Percentiles rank a stretch among this genome's conserved stretches.
These are phyloP conservation scores for Elsinoe fawcettii DNA, from an alignment of 2,329 filamentous ascomycete species.

Conservation along the genomic window DNA sequence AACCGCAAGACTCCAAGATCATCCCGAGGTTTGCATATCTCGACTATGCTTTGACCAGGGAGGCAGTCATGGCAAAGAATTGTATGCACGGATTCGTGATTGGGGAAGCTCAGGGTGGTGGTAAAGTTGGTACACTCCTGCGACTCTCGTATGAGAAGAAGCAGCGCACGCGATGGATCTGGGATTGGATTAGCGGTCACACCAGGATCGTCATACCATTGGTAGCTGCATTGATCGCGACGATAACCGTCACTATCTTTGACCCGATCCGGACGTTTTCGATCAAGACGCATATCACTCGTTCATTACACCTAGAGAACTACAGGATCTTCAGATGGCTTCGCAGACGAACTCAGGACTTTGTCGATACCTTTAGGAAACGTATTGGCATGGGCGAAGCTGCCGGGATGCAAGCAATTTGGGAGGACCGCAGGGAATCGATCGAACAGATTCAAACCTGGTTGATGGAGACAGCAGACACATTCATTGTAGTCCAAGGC, in stretches of 20 bases:
- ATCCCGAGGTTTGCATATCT: conserved; percentile 71
- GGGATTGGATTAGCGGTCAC: conserved; percentile 80
- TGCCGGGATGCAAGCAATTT: conserved; percentile 69
- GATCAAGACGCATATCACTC: conserved; percentile 78
- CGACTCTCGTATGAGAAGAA: conserved; percentile 77
- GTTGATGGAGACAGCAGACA: conserved; percentile 81
- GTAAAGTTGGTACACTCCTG: conserved; percentile 66
- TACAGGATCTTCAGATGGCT: conserved; percentile 74
- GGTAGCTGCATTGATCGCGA: conserved; percentile 71
- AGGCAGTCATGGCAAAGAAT: conserved; percentile 81
- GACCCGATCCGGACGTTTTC: conserved; percentile 93
- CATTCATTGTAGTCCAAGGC: conserved; percentile 88
- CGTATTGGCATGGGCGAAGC: conserved; percentile 49
- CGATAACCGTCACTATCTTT: conserved; percentile 79
- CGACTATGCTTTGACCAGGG: conserved; percentile 64
- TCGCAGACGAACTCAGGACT: conserved; percentile 59
- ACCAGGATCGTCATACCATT: conserved; percentile 81
- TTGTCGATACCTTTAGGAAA: conserved; percentile 48
- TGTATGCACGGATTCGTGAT: conserved; percentile 83
- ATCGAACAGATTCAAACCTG: conserved; percentile 77
- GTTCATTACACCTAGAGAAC: conserved; percentile 64
- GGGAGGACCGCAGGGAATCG: conserved; percentile 75
- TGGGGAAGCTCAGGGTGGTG: conserved; percentile 59
- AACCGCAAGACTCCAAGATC: conserved; percentile 79
- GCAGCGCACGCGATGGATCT: conserved; percentile 68